These are phyloP conservation scores for Dentipellis fragilis DNA, from an alignment of 768 basidiomycete genomes.

Conservation along the genomic window DNA sequence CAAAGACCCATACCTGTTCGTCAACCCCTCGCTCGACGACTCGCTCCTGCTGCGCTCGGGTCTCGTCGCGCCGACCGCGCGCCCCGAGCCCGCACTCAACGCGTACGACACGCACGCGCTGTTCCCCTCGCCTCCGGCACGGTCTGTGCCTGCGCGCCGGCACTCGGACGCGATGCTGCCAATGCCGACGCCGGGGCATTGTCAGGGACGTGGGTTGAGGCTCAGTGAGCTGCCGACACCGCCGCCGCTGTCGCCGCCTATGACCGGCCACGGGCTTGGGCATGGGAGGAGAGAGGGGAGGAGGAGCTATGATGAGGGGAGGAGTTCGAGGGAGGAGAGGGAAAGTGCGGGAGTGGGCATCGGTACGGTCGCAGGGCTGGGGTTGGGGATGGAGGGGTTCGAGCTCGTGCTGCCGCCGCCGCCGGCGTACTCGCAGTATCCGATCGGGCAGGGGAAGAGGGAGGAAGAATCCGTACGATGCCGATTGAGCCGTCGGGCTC, in stretches of 20 bases:
- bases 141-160: not conserved
- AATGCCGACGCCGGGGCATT: not conserved
- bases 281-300: too few species aligned
- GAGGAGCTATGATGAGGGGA: too few species aligned
- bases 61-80: conserved; percentile 5
- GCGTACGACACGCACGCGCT: conserved; percentile 7
- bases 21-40: conserved; percentile 11
- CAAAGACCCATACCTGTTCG: conserved; percentile 11
- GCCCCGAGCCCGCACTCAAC: conserved; percentile 7
- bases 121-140: not conserved
- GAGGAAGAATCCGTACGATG: conserved; percentile 1
- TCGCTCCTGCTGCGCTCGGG: conserved; percentile 11
- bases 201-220: not conserved
- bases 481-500: not conserved
- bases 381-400: not conserved
- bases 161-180: not conserved
- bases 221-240: not conserved
- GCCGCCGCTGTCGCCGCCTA: not conserved
- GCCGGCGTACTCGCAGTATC: conserved; percentile 6
- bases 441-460: conserved; percentile 7
- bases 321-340: too few species aligned
- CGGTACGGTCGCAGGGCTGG: not conserved
- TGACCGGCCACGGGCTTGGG: not conserved
- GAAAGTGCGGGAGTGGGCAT: not conserved
- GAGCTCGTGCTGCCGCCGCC: conserved; percentile 4